phyloP scores from a whole-genome alignment of 495 filamentous ascomycete genomes.

The Penicillium roqueforti region DNA sequence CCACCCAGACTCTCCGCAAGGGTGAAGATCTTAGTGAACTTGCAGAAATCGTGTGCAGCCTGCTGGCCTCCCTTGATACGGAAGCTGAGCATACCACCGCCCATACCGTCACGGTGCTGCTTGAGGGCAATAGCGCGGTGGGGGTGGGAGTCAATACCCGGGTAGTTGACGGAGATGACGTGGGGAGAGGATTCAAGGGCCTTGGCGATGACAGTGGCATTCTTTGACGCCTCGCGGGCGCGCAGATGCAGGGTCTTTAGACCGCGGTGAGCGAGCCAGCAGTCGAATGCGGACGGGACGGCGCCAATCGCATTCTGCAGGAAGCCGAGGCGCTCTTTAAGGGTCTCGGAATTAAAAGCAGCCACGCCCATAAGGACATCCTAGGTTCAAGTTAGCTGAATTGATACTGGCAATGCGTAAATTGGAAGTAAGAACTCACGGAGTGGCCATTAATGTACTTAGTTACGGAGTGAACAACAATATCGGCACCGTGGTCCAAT shows the following conservation, averaged over 20 bases:
- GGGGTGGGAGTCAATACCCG: conserved; percentile 79
- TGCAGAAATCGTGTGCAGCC: conserved; percentile 89
- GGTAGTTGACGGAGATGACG: conserved; percentile 90
- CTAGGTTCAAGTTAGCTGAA: conserved; percentile 34
- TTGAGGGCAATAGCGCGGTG: conserved; percentile 78
- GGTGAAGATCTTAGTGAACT: conserved; percentile 83
- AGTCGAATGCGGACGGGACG: conserved; percentile 91
- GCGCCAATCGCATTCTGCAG: conserved; percentile 97
- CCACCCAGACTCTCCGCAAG: conserved; percentile 91
- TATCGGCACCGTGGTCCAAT: conserved; percentile 89
- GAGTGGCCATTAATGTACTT: conserved; percentile 99
- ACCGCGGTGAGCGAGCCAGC: conserved; percentile 97
- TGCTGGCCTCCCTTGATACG: conserved; percentile 82
- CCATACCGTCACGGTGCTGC: conserved; percentile 93
- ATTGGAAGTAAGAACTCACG: conserved; percentile 30
- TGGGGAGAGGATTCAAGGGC: conserved; percentile 76
- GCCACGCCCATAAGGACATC: conserved; percentile 98
- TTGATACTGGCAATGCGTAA: not conserved
- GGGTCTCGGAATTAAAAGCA: conserved; percentile 82
- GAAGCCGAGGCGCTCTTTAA: conserved; percentile 77
- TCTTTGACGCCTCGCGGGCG: conserved; percentile 74
- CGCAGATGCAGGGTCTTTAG: conserved; percentile 96
- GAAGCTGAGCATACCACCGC: conserved; percentile 97
- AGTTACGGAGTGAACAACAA: conserved; percentile 98
- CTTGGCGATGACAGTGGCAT: conserved; percentile 72